phyloP scores from a whole-genome alignment of 148 eudicot genomes.

The Nepenthes gracilis region DNA sequence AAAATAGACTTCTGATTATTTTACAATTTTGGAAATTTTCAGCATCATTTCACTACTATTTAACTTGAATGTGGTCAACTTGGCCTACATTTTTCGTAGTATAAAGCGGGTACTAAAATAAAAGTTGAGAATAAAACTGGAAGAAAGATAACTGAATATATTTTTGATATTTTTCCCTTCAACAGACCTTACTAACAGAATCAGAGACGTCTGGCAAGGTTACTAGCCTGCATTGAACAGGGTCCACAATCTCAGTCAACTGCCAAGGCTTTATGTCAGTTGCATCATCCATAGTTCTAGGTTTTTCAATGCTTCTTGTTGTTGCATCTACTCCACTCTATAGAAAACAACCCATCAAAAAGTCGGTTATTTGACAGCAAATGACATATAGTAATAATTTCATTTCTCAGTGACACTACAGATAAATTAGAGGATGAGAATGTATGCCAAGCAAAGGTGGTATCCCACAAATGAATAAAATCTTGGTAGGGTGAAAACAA shows the following conservation, averaged over 20 bases:
- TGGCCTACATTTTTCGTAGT: too few species aligned
- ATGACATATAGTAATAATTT: neutral
- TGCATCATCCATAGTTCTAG: conserved; percentile 59
- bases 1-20: too few species aligned
- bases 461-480: too few species aligned
- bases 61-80: too few species aligned
- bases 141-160: too few species aligned
- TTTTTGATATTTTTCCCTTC: too few species aligned
- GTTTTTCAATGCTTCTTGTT: conserved; percentile 57
- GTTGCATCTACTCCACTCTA: conserved; percentile 63
- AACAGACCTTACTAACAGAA: conserved; percentile 50
- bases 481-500: too few species aligned
- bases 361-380: neutral
- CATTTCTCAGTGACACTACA: neutral
- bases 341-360: neutral
- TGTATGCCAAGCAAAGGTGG: too few species aligned
- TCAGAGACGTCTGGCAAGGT: conserved; percentile 75
- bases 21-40: too few species aligned
- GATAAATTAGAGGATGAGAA: neutral
- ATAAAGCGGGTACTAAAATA: too few species aligned
- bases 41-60: too few species aligned
- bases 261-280: conserved; percentile 65
- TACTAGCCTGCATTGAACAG: conserved; percentile 69
- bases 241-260: conserved; percentile 66
- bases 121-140: too few species aligned